Evolutionary conservation across 169 alveolate species (phyloP).

Genomic region (Besnoitia besnoiti): DNA sequence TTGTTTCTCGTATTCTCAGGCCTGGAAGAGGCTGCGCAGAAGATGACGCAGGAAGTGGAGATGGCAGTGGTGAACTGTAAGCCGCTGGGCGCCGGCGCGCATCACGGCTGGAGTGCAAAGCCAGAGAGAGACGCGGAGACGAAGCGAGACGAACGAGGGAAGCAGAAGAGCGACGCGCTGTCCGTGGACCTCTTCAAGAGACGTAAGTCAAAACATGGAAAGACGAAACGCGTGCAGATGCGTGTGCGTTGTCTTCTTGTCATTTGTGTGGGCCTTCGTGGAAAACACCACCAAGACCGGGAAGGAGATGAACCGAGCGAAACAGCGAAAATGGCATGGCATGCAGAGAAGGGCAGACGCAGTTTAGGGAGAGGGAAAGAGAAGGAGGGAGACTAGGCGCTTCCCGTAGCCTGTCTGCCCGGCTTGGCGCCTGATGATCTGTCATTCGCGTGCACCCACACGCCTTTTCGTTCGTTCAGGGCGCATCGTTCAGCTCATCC

Average conservation of each 20-base stretch:
- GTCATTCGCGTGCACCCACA: not conserved
- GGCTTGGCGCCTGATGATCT: not conserved
- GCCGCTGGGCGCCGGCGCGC: slow-evolving; percentile 63
- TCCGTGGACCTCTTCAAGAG: slow-evolving; percentile 24
- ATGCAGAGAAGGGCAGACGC: not conserved
- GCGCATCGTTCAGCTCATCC: slow-evolving; percentile 22
- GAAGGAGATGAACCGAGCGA: not conserved
- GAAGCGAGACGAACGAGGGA: not conserved
- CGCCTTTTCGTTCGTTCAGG: not conserved
- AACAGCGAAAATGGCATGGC: not conserved
- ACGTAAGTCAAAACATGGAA: not conserved
- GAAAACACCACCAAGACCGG: too few relatives aligned
- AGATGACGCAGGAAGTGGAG: slow-evolving; percentile 88
- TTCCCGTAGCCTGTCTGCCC: too few relatives aligned
- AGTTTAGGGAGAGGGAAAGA: not conserved
- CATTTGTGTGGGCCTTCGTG: too few relatives aligned
- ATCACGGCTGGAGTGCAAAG: not conserved
- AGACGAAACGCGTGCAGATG: not conserved
- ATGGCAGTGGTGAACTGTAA: slow-evolving; percentile 93
- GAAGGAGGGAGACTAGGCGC: too few relatives aligned
- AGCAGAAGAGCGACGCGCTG: not conserved
- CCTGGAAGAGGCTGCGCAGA: slow-evolving; percentile 82
- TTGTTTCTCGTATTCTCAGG: too few relatives aligned
- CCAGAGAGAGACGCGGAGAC: not conserved
- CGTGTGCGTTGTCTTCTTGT: too few relatives aligned